Evolutionary conservation across 768 basidiomycete genomes (phyloP).

Genomic region (Amanita fuliginea): DNA sequence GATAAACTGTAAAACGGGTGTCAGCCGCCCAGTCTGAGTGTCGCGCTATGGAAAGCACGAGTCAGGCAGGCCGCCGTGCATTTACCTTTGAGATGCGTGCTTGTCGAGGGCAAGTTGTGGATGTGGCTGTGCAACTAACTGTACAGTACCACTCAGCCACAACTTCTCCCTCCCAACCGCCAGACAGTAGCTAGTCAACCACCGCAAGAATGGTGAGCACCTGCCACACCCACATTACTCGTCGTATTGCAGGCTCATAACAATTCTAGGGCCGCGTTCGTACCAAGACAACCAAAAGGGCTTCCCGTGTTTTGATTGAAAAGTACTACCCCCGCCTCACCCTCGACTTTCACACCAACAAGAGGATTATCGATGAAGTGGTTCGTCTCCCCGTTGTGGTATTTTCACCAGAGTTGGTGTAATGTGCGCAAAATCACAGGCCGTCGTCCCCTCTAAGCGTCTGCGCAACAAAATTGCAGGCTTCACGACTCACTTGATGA

Average conservation of each 20-base stretch:
- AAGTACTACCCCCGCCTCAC: conserved; percentile 99
- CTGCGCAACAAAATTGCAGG: conserved; percentile 99
- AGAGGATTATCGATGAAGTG: conserved; percentile 97
- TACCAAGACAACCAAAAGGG: conserved; percentile 99
- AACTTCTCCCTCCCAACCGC: conserved; percentile 6
- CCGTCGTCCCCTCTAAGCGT: conserved; percentile 94
- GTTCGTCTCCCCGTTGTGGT: conserved; percentile 26
- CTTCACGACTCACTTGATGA: conserved; percentile 99
- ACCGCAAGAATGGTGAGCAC: conserved; percentile 43
- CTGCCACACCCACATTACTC: not conserved
- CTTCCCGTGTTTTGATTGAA: conserved; percentile 97
- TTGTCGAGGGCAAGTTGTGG: conserved; percentile 10
- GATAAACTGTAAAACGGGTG: conserved; percentile 13
- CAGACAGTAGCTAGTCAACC: conserved; percentile 14
- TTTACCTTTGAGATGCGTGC: conserved; percentile 29
- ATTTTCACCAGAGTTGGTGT: not conserved
- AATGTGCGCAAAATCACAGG: conserved; percentile 29
- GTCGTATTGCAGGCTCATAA: not conserved
- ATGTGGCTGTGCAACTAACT: conserved; percentile 17
- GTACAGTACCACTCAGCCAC: conserved; percentile 33
- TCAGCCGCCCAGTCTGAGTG: conserved; percentile 69
- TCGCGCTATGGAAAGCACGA: conserved; percentile 76
- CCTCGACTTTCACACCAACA: conserved; percentile 99
- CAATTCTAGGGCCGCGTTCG: conserved; percentile 86
- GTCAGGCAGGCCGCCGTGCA: conserved; percentile 47